Evolutionary conservation across 2,329 filamentous ascomycete species (phyloP).

Genomic region (Aureobasidium leucospermi): DNA sequence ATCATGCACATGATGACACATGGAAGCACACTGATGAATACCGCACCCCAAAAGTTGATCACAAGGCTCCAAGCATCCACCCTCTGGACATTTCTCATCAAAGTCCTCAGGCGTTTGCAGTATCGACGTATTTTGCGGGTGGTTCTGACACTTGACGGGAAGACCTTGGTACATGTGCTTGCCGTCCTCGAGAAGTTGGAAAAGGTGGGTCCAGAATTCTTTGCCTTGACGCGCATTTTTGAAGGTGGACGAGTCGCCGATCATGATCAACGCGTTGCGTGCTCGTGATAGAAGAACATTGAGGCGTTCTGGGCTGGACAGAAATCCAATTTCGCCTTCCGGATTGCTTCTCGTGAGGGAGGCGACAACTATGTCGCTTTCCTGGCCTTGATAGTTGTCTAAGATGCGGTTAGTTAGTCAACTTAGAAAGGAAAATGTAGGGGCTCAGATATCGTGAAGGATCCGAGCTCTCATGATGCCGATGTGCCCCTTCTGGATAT

Average conservation of each 20-base stretch:
- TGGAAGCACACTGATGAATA: constrained; percentile 50
- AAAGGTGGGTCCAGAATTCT: constrained; percentile 18
- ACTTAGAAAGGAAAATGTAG: no score
- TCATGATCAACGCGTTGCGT: constrained; percentile 62
- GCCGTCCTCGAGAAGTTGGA: constrained; percentile 16
- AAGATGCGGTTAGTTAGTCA: neutral
- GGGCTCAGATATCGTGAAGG: no score
- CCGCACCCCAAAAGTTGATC: constrained; percentile 47
- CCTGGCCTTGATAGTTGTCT: constrained; percentile 68
- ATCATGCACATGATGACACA: constrained; percentile 56
- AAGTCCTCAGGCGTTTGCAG: constrained; percentile 52
- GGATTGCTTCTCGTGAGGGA: constrained; percentile 65
- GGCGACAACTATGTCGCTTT: constrained; percentile 62
- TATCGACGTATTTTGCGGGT: constrained; percentile 43
- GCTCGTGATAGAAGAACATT: constrained; percentile 63
- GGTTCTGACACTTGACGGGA: constrained; percentile 53
- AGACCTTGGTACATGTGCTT: constrained; percentile 46
- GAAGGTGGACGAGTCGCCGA: constrained; percentile 50
- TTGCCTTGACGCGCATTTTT: constrained; percentile 16
- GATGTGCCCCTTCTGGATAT: no score
- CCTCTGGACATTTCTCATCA: constrained; percentile 56
- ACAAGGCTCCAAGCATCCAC: constrained; percentile 59
- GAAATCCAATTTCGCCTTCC: constrained; percentile 53
- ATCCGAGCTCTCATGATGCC: no score
- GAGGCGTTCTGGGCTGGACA: constrained; percentile 59